These are phyloP conservation scores for Cryptococcus sp. DNA, from an alignment of 1,284 basidiomycete genomes.

Conservation along the genomic window DNA sequence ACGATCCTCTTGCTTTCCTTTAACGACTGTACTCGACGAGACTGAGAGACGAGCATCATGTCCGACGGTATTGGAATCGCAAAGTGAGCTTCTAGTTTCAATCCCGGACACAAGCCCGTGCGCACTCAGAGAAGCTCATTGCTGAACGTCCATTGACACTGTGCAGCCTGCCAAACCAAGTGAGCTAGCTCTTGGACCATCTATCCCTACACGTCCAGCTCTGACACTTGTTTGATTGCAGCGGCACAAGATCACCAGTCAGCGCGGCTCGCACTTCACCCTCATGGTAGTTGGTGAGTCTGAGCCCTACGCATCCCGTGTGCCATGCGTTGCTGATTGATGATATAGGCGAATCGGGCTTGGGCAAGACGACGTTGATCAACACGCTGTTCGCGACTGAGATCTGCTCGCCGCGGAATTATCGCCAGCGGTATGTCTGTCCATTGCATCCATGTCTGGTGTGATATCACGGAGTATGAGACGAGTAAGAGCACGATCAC, in stretches of 20 bases:
- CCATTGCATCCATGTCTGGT: not conserved
- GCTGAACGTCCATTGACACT: conserved; percentile 12
- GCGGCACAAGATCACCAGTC: conserved; percentile 96
- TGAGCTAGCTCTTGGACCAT: conserved; percentile 51
- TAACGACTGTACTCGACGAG: not conserved
- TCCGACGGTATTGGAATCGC: conserved; percentile 55
- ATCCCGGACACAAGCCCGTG: not conserved
- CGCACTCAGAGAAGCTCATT: not conserved
- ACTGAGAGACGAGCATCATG: conserved; percentile 31
- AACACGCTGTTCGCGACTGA: conserved; percentile 99
- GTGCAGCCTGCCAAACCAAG: conserved; percentile 97
- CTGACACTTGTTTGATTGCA: conserved; percentile 49
- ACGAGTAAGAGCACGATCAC: too few species aligned
- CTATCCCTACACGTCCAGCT: not conserved
- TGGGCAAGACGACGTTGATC: conserved; percentile 94
- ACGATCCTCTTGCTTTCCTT: not conserved
- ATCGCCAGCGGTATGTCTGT: conserved; percentile 62
- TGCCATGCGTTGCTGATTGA: not conserved
- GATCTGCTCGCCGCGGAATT: conserved; percentile 88
- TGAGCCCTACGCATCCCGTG: too few species aligned
- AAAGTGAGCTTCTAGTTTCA: conserved; percentile 46
- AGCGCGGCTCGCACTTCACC: conserved; percentile 95
- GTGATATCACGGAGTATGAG: not conserved
- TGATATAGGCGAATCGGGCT: conserved; percentile 79
- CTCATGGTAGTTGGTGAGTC: conserved; percentile 96